These are phyloP conservation scores for Colletotrichum sp. DNA, from an alignment of 2,329 filamentous ascomycete genomes.

Conservation along the genomic window DNA sequence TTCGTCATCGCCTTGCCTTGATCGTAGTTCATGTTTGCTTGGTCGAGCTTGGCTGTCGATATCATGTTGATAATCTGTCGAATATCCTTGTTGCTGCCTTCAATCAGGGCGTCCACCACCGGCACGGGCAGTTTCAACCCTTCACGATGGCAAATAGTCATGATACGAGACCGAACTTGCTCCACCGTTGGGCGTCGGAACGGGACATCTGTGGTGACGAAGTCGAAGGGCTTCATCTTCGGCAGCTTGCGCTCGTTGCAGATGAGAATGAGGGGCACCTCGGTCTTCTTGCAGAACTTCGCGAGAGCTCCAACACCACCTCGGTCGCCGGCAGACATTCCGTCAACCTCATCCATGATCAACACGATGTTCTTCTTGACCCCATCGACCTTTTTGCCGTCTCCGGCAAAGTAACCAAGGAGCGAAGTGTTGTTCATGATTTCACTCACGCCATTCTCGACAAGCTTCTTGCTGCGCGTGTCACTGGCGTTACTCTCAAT, in stretches of 20 bases:
- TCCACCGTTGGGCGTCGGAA: conserved; percentile 92
- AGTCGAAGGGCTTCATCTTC: conserved; percentile 99
- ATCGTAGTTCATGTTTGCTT: conserved; percentile 79
- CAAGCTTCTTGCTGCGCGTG: conserved; percentile 91
- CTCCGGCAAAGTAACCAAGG: conserved; percentile 85
- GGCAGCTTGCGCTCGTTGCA: conserved; percentile 93
- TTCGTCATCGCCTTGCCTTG: conserved; percentile 94
- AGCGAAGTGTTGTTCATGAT: conserved; percentile 94
- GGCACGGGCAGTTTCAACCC: conserved; percentile 81
- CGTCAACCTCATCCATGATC: conserved; percentile 99
- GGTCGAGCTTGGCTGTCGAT: conserved; percentile 89
- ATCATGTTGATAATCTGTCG: conserved; percentile 99
- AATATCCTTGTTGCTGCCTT: conserved; percentile 95
- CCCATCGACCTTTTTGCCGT: conserved; percentile 79
- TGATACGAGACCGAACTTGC: conserved; percentile 88
- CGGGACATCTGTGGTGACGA: conserved; percentile 80
- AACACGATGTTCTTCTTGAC: conserved; percentile 92
- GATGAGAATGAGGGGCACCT: conserved; percentile 94
- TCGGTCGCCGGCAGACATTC: conserved; percentile 96
- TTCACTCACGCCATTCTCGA: conserved; percentile 86
- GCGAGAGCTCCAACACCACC: conserved; percentile 94
- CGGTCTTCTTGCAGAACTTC: conserved; percentile 92
- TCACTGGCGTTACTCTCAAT: conserved; percentile 97
- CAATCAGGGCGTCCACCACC: conserved; percentile 91
- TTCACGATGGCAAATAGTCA: conserved; percentile 94